A percentile compares a stretch with the other conserved stretches of the same genome.
Evolutionary conservation across 345 rosid genomes (phyloP).

Genomic region (Hibiscus trionum): DNA sequence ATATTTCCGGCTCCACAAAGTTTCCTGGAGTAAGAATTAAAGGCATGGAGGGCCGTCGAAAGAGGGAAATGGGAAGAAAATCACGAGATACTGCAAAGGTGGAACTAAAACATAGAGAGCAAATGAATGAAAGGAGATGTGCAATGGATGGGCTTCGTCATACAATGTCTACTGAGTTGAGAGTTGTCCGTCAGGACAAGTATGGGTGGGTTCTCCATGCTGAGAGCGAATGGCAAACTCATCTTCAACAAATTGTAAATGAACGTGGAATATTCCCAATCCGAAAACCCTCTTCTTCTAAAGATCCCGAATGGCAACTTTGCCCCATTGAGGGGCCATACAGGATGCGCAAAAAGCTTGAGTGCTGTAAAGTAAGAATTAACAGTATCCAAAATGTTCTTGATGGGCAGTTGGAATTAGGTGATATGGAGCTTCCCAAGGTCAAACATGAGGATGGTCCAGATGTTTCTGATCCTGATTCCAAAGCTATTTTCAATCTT

Average conservation of each 20-base stretch:
- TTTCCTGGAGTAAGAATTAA: constrained; percentile 95
- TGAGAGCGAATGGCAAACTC: constrained; percentile 98
- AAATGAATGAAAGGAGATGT: constrained; percentile 86
- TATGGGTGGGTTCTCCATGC: constrained; percentile 99
- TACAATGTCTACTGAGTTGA: constrained; percentile 93
- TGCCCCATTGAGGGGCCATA: constrained; percentile 99
- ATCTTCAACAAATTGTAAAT: constrained; percentile 92
- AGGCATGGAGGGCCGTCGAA: constrained; percentile 87
- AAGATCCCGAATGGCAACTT: constrained; percentile 94
- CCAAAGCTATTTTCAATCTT: constrained; percentile 57
- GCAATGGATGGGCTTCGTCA: constrained; percentile 89
- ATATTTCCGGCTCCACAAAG: constrained; percentile 81
- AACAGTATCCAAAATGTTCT: constrained; percentile 77
- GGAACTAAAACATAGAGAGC: constrained; percentile 89
- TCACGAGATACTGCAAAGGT: constrained; percentile 70
- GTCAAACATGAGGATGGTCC: constrained; percentile 47
- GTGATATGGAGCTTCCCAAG: constrained; percentile 52
- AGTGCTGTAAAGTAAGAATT: constrained; percentile 69
- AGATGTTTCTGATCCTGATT: constrained; percentile 59
- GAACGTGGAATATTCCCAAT: constrained; percentile 93
- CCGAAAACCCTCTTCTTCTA: constrained; percentile 45
- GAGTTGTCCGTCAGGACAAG: constrained; percentile 98
- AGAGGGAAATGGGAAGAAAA: constrained; percentile 87
- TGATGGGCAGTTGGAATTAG: constrained; percentile 66
- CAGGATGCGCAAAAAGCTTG: constrained; percentile 99